Evolutionary conservation across 2,329 filamentous ascomycete genomes (phyloP), one percentile per base, ranked within the genome.

Genomic region (Botrytis hyacinthi): DNA sequence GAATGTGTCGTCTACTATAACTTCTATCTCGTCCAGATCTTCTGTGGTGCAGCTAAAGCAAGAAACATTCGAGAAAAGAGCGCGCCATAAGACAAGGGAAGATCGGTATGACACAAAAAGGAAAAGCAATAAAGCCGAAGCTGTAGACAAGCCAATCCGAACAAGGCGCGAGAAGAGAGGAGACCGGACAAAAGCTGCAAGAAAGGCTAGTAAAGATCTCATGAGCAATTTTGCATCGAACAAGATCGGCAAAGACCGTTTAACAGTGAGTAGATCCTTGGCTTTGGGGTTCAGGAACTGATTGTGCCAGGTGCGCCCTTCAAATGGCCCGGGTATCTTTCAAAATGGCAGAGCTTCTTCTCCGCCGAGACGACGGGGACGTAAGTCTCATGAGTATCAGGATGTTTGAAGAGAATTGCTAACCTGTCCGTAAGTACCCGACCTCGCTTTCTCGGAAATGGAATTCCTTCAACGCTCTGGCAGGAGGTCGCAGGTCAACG

Each of bases 171-270:
- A 74, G 63, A 77, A 73, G 70, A 78, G 67, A 46, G 72, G 74
- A 14, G 76, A 78, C 37, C 72, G 63, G 12, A 72, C 67, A 46
- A 80, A 76, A 71, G 71, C 74, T 37, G 74, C 73, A 42, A 80
- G 75, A 60, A 79, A 75, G 73, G 75, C 75, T 18, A 76, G 79
- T 22, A 84, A 83, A 71, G 85, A 87, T 59, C 82, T 90, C 12
- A 86, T 90, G 80, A 80, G 84, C 10, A 86, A 86, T 32, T 92
- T 91, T 75, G 82, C 82, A 20, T 90, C 89, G 1, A 80, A 84
- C 5, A 86, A 86, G 70, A 84, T 92, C 60, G 80, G 84, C 18
- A 83, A 84, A 67, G 81, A 84, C n/a, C 84, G 87, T 16, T 81
- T 89, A 70, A 89, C 87, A 26, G 88, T 89, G 79, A 77, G 84